These are phyloP conservation scores for Prosopis cineraria DNA, from an alignment of 306 rosid genomes.

Conservation along the genomic window DNA sequence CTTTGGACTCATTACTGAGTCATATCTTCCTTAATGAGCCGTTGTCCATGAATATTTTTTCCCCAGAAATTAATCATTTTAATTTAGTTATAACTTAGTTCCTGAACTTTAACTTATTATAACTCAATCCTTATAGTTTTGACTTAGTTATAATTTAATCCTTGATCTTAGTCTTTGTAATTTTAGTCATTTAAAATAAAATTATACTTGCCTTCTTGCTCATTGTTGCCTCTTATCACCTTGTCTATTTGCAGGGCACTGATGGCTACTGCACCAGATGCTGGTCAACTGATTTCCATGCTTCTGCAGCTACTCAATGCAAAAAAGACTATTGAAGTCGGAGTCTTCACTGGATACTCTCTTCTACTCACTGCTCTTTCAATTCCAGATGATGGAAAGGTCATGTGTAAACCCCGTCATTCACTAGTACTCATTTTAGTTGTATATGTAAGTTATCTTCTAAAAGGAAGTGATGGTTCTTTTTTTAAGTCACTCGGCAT, in stretches of 20 bases:
- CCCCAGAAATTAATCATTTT: background rate
- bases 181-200: too few species aligned
- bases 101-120: too few species aligned
- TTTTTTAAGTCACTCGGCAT: too few species aligned
- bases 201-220: too few species aligned
- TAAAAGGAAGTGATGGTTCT: too few species aligned
- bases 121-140: too few species aligned
- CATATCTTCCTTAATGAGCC: background rate
- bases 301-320: constrained; percentile 42
- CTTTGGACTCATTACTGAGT: background rate
- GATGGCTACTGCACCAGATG: constrained; percentile 45
- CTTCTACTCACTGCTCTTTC: constrained; percentile 27
- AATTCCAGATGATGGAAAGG: constrained; percentile 31
- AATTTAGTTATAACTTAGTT: too few species aligned
- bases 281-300: constrained; percentile 36
- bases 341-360: constrained; percentile 29
- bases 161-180: too few species aligned
- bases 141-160: too few species aligned
- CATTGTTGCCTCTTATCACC: background rate
- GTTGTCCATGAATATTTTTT: background rate
- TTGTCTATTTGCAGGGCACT: constrained; percentile 24
- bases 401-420: background rate
- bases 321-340: constrained; percentile 28
- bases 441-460: too few species aligned
- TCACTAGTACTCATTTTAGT: too few species aligned